Conservation (phyloP, 768 basidiomycete species). For the Macrolepiota fuliginosa region DNA sequence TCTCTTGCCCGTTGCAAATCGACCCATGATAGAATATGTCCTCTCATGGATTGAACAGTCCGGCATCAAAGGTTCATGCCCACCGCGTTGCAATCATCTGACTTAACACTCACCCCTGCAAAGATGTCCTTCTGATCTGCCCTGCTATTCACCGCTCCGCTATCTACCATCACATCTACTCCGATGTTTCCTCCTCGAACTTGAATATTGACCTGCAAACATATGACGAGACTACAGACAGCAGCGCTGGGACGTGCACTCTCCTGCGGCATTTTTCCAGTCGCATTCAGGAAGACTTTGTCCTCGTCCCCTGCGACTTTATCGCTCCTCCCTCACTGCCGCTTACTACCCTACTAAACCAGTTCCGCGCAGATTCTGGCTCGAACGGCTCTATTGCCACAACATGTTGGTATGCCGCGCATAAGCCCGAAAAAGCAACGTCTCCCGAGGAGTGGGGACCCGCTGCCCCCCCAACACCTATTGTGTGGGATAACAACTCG, state of each 20-base stretch:
- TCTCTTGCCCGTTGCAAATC: slow-evolving; percentile 83
- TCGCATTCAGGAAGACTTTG: slow-evolving; percentile 81
- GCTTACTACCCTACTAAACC: slow-evolving; percentile 70
- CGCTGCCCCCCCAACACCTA: slow-evolving; percentile 39
- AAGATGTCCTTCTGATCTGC: slow-evolving; percentile 87
- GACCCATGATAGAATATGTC: slow-evolving; percentile 80
- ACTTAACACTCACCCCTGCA: slow-evolving; percentile 12
- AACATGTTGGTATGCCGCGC: slow-evolving; percentile 59
- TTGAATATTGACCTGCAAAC: slow-evolving; percentile 77
- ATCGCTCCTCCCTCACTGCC: slow-evolving; percentile 74
- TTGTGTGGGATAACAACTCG: slow-evolving; percentile 66
- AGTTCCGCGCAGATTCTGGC: slow-evolving; percentile 72
- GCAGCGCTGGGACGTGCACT: slow-evolving; percentile 66
- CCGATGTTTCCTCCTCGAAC: slow-evolving; percentile 65
- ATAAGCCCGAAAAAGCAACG: slow-evolving; percentile 50
- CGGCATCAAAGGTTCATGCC: slow-evolving; percentile 69
- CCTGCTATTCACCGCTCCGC: slow-evolving; percentile 71
- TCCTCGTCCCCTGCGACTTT: slow-evolving; percentile 90
- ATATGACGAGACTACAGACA: slow-evolving; percentile 70
- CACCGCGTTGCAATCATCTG: not conserved
- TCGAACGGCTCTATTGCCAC: slow-evolving; percentile 64
- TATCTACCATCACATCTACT: slow-evolving; percentile 84
- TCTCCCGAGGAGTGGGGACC: slow-evolving; percentile 70
- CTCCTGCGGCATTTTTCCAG: slow-evolving; percentile 74
- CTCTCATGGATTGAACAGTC: slow-evolving; percentile 87